These are phyloP conservation scores for Cyberlindnera petersonii DNA, from an alignment of 805 yeast genomes.

Conservation along the genomic window DNA sequence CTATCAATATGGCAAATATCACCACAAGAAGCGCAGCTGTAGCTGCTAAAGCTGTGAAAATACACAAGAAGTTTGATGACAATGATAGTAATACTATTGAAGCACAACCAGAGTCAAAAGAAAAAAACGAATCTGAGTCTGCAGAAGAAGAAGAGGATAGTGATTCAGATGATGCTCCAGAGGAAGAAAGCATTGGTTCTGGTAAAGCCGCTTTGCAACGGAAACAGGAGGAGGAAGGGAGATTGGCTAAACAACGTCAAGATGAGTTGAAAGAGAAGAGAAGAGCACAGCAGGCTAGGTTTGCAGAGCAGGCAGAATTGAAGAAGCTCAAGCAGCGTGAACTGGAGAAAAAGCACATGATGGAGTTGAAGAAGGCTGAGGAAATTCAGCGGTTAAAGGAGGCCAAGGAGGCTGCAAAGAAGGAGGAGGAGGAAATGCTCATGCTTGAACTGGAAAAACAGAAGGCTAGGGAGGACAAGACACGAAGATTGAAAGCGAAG, in stretches of 20 bases:
- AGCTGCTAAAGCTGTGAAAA: too few species aligned
- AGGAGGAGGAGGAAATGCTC: conserved; percentile 20
- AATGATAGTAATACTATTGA: conserved; percentile 18
- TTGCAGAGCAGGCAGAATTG: conserved; percentile 23
- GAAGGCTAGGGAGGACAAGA: conserved; percentile 15
- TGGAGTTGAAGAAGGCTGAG: conserved; percentile 21
- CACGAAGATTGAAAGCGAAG: conserved; percentile 15
- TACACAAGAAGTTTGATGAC: conserved; percentile 22
- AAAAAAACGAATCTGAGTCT: conserved; percentile 4
- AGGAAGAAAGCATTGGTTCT: conserved; percentile 38
- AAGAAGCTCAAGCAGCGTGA: conserved; percentile 21
- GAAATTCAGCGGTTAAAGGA: conserved; percentile 16
- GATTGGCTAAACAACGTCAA: conserved; percentile 27
- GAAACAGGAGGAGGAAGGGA: conserved; percentile 22
- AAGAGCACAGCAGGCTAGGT: conserved; percentile 24
- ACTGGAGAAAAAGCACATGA: conserved; percentile 19
- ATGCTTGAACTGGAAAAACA: conserved; percentile 16
- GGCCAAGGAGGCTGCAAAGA: conserved; percentile 13
- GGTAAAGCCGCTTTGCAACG: conserved; percentile 16
- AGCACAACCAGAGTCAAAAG: conserved; percentile 11
- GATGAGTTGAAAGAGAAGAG: conserved; percentile 28
- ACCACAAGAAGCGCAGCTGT: neutral
- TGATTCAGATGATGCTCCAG: conserved; percentile 46
- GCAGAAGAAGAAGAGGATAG: too few species aligned
- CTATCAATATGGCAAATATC: conserved; percentile 2